Conservation (phyloP, 108 stramenopile species). For the Parietichytrium sp. region DNA sequence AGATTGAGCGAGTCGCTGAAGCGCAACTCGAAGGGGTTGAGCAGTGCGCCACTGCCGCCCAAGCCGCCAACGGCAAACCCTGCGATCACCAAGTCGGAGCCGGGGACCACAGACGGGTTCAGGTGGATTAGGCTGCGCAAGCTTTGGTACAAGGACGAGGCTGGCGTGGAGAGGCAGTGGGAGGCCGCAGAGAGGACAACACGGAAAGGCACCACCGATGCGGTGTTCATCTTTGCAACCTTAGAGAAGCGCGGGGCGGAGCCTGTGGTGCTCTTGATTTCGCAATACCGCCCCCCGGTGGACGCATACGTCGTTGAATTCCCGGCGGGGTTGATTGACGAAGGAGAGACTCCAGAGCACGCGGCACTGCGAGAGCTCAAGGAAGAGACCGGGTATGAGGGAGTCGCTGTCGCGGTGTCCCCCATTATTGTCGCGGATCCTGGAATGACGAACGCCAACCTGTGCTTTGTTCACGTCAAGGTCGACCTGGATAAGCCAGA, state of each 20-base stretch:
- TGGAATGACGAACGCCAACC: not conserved
- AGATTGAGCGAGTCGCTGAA: not conserved
- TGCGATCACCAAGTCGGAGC: not conserved
- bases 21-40: not conserved
- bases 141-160: slow-evolving; percentile 8
- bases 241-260: not conserved
- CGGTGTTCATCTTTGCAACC: not conserved
- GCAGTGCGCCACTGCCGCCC: not conserved
- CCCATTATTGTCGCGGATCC: slow-evolving; percentile 13
- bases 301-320: slow-evolving; percentile 18
- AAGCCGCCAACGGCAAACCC: no score
- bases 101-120: not conserved
- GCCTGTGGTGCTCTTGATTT: not conserved
- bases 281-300: slow-evolving; percentile 9
- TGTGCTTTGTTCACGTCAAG: not conserved
- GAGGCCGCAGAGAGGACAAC: not conserved
- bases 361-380: slow-evolving; percentile 22
- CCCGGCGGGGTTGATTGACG: slow-evolving; percentile 25
- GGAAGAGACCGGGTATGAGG: not conserved
- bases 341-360: not conserved
- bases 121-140: slow-evolving; percentile 4
- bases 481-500: slow-evolving; percentile 12
- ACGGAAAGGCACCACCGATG: not conserved
- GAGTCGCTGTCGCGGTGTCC: not conserved
- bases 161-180: not conserved